phyloP scores from a whole-genome alignment of 1,284 basidiomycete species.

The Porphyrellus sp. region DNA sequence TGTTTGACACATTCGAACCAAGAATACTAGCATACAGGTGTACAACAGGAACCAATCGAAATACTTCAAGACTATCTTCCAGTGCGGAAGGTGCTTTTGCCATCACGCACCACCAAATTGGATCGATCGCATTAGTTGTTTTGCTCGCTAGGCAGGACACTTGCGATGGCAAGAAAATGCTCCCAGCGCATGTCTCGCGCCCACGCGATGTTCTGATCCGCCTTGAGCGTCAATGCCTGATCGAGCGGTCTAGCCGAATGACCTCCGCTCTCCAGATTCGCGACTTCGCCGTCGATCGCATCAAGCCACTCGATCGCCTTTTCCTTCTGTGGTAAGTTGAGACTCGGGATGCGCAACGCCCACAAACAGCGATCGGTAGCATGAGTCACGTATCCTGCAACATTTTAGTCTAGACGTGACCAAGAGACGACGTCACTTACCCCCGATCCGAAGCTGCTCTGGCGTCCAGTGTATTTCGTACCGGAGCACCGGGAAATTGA shows the following conservation, averaged over 20 bases:
- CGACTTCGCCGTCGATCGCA: slow-evolving; percentile 42
- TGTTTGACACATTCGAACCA: too few species aligned
- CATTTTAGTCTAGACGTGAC: not conserved
- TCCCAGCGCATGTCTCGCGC: slow-evolving; percentile 49
- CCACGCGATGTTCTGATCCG: slow-evolving; percentile 52
- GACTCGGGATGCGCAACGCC: slow-evolving; percentile 38
- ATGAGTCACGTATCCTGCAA: slow-evolving; percentile 64
- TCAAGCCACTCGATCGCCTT: slow-evolving; percentile 34
- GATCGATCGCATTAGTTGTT: not conserved
- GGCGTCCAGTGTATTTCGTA: slow-evolving; percentile 48
- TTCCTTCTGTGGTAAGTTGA: slow-evolving; percentile 11
- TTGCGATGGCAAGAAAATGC: slow-evolving; percentile 37
- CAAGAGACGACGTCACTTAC: slow-evolving; percentile 33
- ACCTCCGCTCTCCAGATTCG: slow-evolving; percentile 41
- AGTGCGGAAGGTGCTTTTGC: too few species aligned
- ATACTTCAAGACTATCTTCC: too few species aligned
- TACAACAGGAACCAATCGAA: too few species aligned
- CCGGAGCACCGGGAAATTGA: slow-evolving; percentile 6
- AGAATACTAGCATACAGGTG: too few species aligned
- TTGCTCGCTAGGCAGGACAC: slow-evolving; percentile 32
- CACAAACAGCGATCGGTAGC: slow-evolving; percentile 56
- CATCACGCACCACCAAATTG: not conserved
- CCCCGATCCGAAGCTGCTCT: slow-evolving; percentile 50
- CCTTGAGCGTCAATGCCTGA: slow-evolving; percentile 47
- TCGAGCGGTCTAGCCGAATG: slow-evolving; percentile 32